Conservation (phyloP, 164 flowering plant genomes). For the Vitis rotundifolia region DNA sequence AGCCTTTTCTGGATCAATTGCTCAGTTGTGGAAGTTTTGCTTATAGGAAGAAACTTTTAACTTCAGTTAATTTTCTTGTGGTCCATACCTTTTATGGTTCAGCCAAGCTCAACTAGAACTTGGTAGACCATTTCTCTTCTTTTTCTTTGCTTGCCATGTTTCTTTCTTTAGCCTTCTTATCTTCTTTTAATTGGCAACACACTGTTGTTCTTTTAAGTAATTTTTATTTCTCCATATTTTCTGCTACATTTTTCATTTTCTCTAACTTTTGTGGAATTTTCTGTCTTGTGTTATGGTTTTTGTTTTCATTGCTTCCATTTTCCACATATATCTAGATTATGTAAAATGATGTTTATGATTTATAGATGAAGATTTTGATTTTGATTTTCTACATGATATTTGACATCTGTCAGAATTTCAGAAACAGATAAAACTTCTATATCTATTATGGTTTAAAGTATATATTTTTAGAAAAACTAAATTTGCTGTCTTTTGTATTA, state of each 20-base stretch:
- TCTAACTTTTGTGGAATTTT: background rate
- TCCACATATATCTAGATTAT: background rate
- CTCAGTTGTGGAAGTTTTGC: background rate
- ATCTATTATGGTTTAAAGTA: too few relatives aligned
- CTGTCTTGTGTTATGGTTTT: background rate
- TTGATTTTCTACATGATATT: background rate
- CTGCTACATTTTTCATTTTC: background rate
- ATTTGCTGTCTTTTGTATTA: too few relatives aligned
- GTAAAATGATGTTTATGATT: background rate
- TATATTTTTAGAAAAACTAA: too few relatives aligned
- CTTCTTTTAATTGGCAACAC: background rate
- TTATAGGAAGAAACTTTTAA: background rate
- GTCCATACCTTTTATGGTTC: conserved; percentile 1
- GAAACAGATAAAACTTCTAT: too few relatives aligned
- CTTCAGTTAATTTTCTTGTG: background rate
- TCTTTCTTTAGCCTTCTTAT: background rate
- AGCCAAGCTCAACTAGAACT: conserved; percentile 1
- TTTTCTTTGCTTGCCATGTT: background rate
- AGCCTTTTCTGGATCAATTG: background rate
- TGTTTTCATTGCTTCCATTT: background rate
- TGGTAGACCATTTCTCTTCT: background rate
- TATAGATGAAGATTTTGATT: background rate
- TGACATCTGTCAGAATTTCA: background rate
- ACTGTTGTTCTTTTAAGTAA: background rate
- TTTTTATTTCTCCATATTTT: background rate